These are phyloP conservation scores for Pyrus communis DNA, from an alignment of 306 rosid species.

Conservation along the genomic window DNA sequence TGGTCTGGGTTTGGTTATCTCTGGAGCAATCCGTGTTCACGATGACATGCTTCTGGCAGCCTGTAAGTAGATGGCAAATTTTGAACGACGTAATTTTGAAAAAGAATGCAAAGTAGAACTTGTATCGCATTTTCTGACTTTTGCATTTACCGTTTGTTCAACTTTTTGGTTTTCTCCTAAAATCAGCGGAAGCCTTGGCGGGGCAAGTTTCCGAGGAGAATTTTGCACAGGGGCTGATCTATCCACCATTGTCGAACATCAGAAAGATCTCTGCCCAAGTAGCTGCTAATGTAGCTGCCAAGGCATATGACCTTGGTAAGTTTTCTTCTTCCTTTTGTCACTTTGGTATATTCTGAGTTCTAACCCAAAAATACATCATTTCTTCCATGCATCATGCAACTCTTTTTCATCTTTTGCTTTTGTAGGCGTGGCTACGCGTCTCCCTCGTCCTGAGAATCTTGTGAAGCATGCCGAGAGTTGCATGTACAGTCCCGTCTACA, in stretches of 20 bases:
- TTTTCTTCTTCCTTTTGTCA: not conserved
- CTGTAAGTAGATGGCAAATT: conserved; percentile 46
- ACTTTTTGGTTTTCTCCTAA: not conserved
- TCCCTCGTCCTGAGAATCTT: conserved; percentile 79
- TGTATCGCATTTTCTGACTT: not conserved
- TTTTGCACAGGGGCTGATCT: conserved; percentile 53
- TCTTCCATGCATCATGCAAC: not conserved
- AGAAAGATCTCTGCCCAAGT: conserved; percentile 78
- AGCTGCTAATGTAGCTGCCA: conserved; percentile 86
- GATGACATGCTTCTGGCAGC: conserved; percentile 95
- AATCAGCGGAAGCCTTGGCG: conserved; percentile 76
- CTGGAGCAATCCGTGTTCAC: conserved; percentile 86
- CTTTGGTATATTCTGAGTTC: not conserved
- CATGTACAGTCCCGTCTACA: conserved; percentile 74
- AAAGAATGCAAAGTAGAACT: not conserved
- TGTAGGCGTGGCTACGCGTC: conserved; percentile 76
- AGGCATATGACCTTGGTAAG: conserved; percentile 82
- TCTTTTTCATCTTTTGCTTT: not conserved
- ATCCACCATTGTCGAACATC: conserved; percentile 66
- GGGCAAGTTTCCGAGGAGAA: conserved; percentile 55
- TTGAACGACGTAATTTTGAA: not conserved
- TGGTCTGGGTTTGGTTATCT: conserved; percentile 78
- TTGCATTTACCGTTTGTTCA: not conserved
- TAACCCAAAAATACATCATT: not conserved
- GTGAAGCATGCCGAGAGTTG: conserved; percentile 80